Evolutionary conservation across 805 yeast species (phyloP).

Genomic region (Limtongia smithiae): DNA sequence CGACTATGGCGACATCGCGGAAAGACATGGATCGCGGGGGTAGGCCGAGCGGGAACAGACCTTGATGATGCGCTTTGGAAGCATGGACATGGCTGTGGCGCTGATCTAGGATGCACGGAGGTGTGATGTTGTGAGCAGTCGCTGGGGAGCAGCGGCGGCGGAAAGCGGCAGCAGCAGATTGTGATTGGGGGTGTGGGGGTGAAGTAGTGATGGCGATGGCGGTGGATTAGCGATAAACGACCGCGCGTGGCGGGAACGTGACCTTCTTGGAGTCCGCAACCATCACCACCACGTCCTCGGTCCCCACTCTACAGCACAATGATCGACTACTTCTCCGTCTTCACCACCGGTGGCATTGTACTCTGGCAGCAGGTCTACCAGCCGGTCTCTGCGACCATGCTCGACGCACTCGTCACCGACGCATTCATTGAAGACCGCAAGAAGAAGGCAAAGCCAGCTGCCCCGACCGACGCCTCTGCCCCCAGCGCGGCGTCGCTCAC

Average conservation of each 20-base stretch:
- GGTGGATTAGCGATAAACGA: not conserved
- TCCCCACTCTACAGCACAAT: constrained; percentile 20
- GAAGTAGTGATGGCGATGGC: not conserved
- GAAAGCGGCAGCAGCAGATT: not conserved
- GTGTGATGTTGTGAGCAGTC: no score
- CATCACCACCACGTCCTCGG: no score
- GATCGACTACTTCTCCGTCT: constrained; percentile 51
- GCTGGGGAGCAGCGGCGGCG: no score
- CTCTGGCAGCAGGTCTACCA: constrained; percentile 46
- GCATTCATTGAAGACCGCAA: constrained; percentile 42
- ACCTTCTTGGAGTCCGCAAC: no score
- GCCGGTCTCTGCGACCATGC: constrained; percentile 42
- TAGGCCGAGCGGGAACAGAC: constrained; percentile 41
- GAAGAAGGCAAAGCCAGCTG: not conserved
- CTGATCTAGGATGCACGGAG: not conserved
- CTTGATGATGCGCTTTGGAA: constrained; percentile 91
- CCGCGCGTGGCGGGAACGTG: no score
- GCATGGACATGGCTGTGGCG: constrained; percentile 34
- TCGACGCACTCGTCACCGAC: constrained; percentile 50
- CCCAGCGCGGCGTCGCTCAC: constrained; percentile 28
- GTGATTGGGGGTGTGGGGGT: not conserved
- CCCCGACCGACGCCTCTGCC: no score
- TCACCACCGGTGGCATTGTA: constrained; percentile 53
- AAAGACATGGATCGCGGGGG: not conserved
- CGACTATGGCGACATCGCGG: not conserved